These are phyloP conservation scores for Teratosphaeria pseudoeucalypti DNA, from an alignment of 2,329 filamentous ascomycete species.

Conservation along the genomic window DNA sequence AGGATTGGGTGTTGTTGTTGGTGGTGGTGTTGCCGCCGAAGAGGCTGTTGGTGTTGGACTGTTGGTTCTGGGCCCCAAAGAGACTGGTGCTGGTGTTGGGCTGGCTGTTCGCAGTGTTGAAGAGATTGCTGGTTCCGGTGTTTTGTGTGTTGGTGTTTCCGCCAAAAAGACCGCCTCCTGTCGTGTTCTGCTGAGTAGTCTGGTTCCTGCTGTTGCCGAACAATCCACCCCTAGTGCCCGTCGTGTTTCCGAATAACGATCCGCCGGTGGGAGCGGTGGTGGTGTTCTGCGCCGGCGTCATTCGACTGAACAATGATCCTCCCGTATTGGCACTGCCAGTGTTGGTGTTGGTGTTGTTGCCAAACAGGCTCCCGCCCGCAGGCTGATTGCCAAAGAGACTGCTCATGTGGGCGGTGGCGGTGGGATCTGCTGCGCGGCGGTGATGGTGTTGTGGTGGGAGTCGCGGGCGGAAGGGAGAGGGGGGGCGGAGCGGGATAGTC, in stretches of 20 bases:
- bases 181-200: neutral
- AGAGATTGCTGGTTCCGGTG: slow-evolving; percentile 3
- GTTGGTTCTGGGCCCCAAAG: slow-evolving; percentile 3
- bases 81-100: slow-evolving; percentile 9
- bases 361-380: slow-evolving; percentile 4
- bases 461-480: slow-evolving; percentile 2
- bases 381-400: slow-evolving; percentile 12
- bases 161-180: slow-evolving; percentile 3
- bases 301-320: slow-evolving; percentile 29
- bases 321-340: neutral
- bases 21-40: neutral
- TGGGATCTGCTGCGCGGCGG: neutral
- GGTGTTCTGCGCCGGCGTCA: slow-evolving; percentile 3
- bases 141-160: slow-evolving; percentile 7
- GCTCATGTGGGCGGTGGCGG: slow-evolving; percentile 9
- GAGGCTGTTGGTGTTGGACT: slow-evolving; percentile 2
- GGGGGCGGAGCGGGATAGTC: neutral
- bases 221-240: neutral
- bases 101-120: slow-evolving; percentile 4
- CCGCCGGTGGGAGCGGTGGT: slow-evolving; percentile 19
- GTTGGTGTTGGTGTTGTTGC: slow-evolving; percentile 2
- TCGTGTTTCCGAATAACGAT: slow-evolving; percentile 26
- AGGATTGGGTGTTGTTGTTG: slow-evolving; percentile 11
- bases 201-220: neutral
- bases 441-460: slow-evolving; percentile 3